Evolutionary conservation across 352 stramenopile species (phyloP), one percentile per base, ranked within the genome.

Genomic region (Plasmopara halstedii): DNA sequence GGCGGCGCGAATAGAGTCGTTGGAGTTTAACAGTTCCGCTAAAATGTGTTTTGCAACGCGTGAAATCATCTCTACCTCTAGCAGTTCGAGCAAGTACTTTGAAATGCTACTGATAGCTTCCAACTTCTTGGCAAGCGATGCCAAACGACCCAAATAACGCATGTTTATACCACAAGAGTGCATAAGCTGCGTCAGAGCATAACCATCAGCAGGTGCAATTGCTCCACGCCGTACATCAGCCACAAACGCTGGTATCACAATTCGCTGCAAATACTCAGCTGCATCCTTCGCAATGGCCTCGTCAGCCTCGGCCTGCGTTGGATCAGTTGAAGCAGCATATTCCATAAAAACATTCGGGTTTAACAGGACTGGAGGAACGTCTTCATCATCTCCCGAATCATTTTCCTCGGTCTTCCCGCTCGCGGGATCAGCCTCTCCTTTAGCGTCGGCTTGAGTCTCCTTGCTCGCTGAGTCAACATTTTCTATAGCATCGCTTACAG

Each of bases 101-200:
- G 93, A 94, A 62, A 98, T 84, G 18, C 67, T 74, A 27, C 77
- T 66, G 44, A 92, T 73, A 3, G 60, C 44, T 63, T 98, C 94
- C 32, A 97, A 74, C 25, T 90, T 82, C 56, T 82, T 82, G 23
- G 83, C 77, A 21, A 97, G 70, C 44, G 76, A 79, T 17, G 93
- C 95, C 10, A 98, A 48, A 46, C 83, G 73, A 22, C 95, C 95
- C 17, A 98, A 64, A 65, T 98, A 98, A 40, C 95, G 84, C 79
- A 97, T 97, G 61, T 98, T 98, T 38, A 98, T 95, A 40, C 95
- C 95, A 58, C 78, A 86, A 50, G 85, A 85, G 64, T 98, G 95
- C 66, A 98, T 85, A 27, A 96, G 71, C 29, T 97, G 87, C 20
- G 88, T 97, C 3, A 98, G 74, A 26, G 78, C 79, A 33, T 84